These are phyloP conservation scores for Martiniozyma asiatica DNA, from an alignment of 1,139 yeast species.

Conservation along the genomic window DNA sequence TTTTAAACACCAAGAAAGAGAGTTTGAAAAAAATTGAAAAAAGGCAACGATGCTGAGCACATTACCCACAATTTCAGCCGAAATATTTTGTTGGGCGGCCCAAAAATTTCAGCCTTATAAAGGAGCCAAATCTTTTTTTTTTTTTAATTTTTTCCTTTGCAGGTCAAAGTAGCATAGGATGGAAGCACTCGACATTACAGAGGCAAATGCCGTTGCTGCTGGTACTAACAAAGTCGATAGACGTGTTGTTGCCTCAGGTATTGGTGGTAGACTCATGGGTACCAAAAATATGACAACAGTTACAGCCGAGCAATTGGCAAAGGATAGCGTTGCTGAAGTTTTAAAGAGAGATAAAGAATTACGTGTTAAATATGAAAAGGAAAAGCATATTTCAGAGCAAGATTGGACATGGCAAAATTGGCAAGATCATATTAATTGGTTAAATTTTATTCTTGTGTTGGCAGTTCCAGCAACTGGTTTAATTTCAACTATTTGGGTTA, in stretches of 20 bases:
- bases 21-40: no score
- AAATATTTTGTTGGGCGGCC: no score
- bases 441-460: constrained; percentile 69
- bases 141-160: no score
- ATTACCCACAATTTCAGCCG: no score
- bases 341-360: constrained; percentile 46
- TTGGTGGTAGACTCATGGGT: constrained; percentile 72
- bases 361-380: constrained; percentile 33
- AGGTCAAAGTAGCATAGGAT: no score
- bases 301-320: constrained; percentile 50
- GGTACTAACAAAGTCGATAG: constrained; percentile 65
- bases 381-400: constrained; percentile 75
- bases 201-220: constrained; percentile 79
- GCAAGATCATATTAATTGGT: constrained; percentile 87
- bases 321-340: constrained; percentile 38
- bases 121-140: no score
- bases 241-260: constrained; percentile 66
- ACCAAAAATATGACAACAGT: constrained; percentile 58
- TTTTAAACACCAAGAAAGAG: no score
- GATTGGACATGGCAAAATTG: constrained; percentile 83
- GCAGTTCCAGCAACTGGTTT: constrained; percentile 61
- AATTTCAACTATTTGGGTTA: constrained; percentile 34
- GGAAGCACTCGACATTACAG: constrained; percentile 62
- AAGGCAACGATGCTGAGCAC: no score
- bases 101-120: no score